phyloP scores from a whole-genome alignment of 306 rosid genomes.

The Vigna mungo region DNA sequence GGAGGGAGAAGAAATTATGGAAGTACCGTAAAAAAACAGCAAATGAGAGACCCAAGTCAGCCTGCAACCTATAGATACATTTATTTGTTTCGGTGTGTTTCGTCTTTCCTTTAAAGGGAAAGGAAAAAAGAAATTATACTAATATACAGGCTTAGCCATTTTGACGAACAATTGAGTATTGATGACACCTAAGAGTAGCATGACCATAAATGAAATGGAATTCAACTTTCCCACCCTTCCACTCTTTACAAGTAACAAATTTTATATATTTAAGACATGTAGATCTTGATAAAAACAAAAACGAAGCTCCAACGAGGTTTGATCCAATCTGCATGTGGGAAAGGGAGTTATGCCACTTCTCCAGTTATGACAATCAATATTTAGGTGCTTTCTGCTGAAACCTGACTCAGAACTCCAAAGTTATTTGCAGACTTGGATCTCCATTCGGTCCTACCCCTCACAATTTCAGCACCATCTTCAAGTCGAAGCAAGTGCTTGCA shows the following conservation, averaged over 20 bases:
- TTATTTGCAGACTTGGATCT: conserved; percentile 66
- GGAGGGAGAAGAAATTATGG: too few relatives aligned
- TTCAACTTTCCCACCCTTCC: conserved; percentile 10
- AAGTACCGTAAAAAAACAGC: not conserved
- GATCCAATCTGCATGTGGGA: conserved; percentile 36
- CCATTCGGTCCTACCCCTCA: conserved; percentile 94
- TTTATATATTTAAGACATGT: conserved; percentile 36
- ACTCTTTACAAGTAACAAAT: conserved; percentile 29
- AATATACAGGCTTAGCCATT: conserved; percentile 51
- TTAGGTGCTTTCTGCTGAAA: conserved; percentile 56
- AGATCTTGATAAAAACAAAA: conserved; percentile 51
- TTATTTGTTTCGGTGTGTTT: not conserved
- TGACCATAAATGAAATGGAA: conserved; percentile 43
- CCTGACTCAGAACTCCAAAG: conserved; percentile 48
- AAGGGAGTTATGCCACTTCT: conserved; percentile 14
- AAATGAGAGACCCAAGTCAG: not conserved
- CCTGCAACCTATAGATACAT: not conserved
- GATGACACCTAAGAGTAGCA: conserved; percentile 41
- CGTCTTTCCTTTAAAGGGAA: not conserved
- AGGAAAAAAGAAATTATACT: not conserved
- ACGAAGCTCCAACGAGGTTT: conserved; percentile 47
- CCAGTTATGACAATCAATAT: conserved; percentile 35
- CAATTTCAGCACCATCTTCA: conserved; percentile 81
- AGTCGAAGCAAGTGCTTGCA: conserved; percentile 89
- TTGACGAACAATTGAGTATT: conserved; percentile 43